Conservation (phyloP, 2,329 filamentous ascomycete species). For the Phaeosphaeriaceae sp. region DNA sequence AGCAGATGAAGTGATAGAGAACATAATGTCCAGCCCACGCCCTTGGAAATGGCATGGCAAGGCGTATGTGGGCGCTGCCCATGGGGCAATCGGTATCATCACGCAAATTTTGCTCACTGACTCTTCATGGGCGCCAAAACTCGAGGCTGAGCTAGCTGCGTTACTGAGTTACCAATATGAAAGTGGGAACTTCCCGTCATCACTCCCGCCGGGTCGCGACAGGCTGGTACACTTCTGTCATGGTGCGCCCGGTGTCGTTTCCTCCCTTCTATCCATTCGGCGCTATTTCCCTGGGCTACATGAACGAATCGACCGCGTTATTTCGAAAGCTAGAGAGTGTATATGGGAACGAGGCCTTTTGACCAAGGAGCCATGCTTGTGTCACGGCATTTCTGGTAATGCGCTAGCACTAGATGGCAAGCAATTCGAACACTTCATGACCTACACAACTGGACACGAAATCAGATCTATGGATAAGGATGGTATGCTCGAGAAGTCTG, state of each 20-base stretch:
- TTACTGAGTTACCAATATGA: conserved; percentile 66
- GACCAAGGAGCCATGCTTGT: conserved; percentile 69
- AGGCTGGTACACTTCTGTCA: conserved; percentile 70
- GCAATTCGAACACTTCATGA: conserved; percentile 63
- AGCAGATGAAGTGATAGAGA: conserved; percentile 63
- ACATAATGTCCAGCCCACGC: conserved; percentile 62
- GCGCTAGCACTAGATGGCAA: conserved; percentile 61
- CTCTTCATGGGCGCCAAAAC: conserved; percentile 59
- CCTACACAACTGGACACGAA: conserved; percentile 63
- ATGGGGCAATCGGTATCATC: conserved; percentile 73
- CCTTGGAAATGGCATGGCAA: conserved; percentile 71
- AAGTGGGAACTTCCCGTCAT: conserved; percentile 69
- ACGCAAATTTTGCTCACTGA: conserved; percentile 70
- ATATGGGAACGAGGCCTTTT: conserved; percentile 65
- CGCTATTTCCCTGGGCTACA: conserved; percentile 63
- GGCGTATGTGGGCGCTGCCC: conserved; percentile 68
- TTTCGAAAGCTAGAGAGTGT: conserved; percentile 59
- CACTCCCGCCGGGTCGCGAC: conserved; percentile 56
- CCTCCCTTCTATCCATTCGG: conserved; percentile 63
- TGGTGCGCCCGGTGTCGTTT: conserved; percentile 68
- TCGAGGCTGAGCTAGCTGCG: conserved; percentile 61
- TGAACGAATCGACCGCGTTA: conserved; percentile 60
- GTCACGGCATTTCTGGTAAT: conserved; percentile 70
- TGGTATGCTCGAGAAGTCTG: conserved; percentile 59
- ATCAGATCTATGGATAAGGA: conserved; percentile 61